Conservation (phyloP, 2,329 filamentous ascomycete species). For the Penicillium glabrum region DNA sequence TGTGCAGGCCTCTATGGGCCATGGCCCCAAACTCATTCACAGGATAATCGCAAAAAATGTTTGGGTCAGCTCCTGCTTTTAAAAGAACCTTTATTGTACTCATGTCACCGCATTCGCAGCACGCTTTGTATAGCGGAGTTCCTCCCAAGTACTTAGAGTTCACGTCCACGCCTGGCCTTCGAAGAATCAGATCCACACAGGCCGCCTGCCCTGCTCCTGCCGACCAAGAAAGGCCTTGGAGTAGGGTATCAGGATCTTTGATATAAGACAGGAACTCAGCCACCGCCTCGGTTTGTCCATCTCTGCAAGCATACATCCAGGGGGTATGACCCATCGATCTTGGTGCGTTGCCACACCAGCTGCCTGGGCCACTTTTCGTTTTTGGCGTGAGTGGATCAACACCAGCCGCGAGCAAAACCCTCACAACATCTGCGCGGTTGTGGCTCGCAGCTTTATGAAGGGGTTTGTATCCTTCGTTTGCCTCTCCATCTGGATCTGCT, state of each 20-base stretch:
- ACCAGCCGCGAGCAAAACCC: slow-evolving; percentile 14
- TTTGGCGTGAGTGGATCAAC: slow-evolving; percentile 15
- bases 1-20: background rate
- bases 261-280: slow-evolving; percentile 4
- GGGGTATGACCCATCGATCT: slow-evolving; percentile 4
- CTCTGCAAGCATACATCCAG: slow-evolving; percentile 7
- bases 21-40: background rate
- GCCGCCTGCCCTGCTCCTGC: slow-evolving; percentile 1
- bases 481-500: slow-evolving; percentile 12
- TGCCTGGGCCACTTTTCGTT: background rate
- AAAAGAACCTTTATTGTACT: slow-evolving; percentile 4
- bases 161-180: background rate
- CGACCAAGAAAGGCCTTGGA: slow-evolving; percentile 3
- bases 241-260: background rate
- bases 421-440: slow-evolving; percentile 16
- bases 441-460: slow-evolving; percentile 19
- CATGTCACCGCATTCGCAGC: background rate
- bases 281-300: slow-evolving; percentile 4
- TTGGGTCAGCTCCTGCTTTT: slow-evolving; percentile 7
- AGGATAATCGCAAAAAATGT: background rate
- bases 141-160: background rate
- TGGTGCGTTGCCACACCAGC: background rate
- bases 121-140: slow-evolving; percentile 5
- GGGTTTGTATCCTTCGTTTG: slow-evolving; percentile 11
- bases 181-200: slow-evolving; percentile 6